Base-by-base conservation (phyloP, 2,329 filamentous ascomycete genomes). In the Botrytis deweyae region DNA sequence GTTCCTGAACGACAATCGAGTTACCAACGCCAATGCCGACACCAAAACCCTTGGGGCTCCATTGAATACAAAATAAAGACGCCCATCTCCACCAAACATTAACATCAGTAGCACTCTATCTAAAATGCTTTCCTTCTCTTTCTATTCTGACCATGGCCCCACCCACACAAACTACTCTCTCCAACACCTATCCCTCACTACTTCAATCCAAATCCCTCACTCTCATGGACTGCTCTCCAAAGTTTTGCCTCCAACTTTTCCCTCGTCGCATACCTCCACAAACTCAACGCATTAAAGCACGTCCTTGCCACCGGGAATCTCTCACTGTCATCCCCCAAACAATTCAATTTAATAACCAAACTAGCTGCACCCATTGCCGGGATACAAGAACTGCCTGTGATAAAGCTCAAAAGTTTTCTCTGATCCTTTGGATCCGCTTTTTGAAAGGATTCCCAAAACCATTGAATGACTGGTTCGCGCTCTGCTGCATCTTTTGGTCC, bases 181-280 rank as follows among this genome's bases (percentile, higher is more conserved):
- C n/a, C 42, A 72, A n/a, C 8, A 42, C 6, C 20, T n/a, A 63
- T 20, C 7, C 42, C 33, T 10, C 18, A 38, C 20, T 58, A 95
- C 81, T 95, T 96, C 82, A 98, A 86, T 46, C 94, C 94, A 86
- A 98, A 98, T 4, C 95, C 95, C 82, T 97, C 94, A 80, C 94
- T 97, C 82, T 95, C 94, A 76, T 89, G 86, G n/a, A 97, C 94
- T 6, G 95, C 95, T 76, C 89, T 88, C 94, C 94, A 97, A 46
- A 98, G 84, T 84, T 90, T 90, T 70, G 82, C 84, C 81, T 93
- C 91, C 74, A 97, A 82, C 77, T 88, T 90, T 80, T 90, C 87
- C 77, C 87, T 89, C 5, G 88, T 89, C 52, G 83, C 81, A 82
- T 95, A 97, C 64, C 89, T 87, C 84, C 91, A 95, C 73, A 98